Evolutionary conservation across 108 stramenopile genomes (phyloP).

Genomic region (Skeletonema grethae): DNA sequence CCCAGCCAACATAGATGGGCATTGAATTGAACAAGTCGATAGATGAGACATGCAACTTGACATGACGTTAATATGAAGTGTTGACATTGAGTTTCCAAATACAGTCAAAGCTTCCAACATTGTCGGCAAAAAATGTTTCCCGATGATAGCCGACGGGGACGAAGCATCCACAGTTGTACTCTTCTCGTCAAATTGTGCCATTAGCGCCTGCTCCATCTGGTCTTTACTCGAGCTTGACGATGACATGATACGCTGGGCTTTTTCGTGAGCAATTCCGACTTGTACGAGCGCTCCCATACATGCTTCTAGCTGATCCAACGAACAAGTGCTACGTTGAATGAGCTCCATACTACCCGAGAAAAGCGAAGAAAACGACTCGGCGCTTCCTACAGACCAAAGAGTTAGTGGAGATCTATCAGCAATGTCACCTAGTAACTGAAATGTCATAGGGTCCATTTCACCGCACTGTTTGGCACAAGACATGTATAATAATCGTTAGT

Average conservation of each 20-base stretch:
- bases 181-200: conserved; percentile 15
- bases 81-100: conserved; percentile 11
- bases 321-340: conserved; percentile 6
- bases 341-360: conserved; percentile 2
- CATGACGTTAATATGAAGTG: conserved; percentile 16
- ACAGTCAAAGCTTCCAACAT: conserved; percentile 31
- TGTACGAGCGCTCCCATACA: conserved; percentile 35
- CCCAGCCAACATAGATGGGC: conserved; percentile 64
- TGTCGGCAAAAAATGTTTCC: conserved; percentile 23
- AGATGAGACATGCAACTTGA: conserved; percentile 26
- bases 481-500: not conserved
- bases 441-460: conserved; percentile 26
- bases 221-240: conserved; percentile 8
- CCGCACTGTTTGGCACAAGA: conserved; percentile 12
- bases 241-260: conserved; percentile 40
- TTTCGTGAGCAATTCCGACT: conserved; percentile 51
- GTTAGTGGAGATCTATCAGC: conserved; percentile 64
- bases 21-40: conserved; percentile 31
- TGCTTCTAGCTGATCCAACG: conserved; percentile 23
- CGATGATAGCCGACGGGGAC: conserved; percentile 33
- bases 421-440: conserved; percentile 52
- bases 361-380: conserved; percentile 12
- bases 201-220: conserved; percentile 19
- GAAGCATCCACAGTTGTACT: conserved; percentile 25
- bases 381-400: conserved; percentile 36